phyloP scores from a whole-genome alignment of 768 basidiomycete genomes.

The Chalciporus piperatus region DNA sequence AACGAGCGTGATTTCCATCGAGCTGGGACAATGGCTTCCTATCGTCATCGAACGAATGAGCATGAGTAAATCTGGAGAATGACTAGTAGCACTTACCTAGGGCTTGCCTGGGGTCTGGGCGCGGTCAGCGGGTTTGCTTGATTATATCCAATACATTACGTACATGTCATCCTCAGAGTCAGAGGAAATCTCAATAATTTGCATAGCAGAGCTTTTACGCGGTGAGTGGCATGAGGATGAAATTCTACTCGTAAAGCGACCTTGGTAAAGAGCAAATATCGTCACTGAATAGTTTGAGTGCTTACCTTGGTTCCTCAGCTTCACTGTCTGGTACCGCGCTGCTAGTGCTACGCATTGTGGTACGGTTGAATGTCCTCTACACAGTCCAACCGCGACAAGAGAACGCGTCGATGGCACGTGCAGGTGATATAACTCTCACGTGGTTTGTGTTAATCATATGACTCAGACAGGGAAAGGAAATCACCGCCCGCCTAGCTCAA shows the following conservation, averaged over 20 bases:
- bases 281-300: neutral
- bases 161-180: constrained; percentile 40
- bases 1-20: neutral
- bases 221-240: neutral
- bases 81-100: constrained; percentile 14
- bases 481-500: constrained; percentile 58
- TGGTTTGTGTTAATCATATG: constrained; percentile 36
- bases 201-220: constrained; percentile 11
- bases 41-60: neutral
- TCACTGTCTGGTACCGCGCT: constrained; percentile 46
- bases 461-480: constrained; percentile 35
- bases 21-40: constrained; percentile 4
- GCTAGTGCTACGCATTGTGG: neutral
- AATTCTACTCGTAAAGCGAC: neutral
- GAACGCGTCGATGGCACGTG: constrained; percentile 17
- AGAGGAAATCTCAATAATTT: constrained; percentile 58
- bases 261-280: neutral
- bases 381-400: neutral
- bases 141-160: constrained; percentile 6
- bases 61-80: constrained; percentile 7
- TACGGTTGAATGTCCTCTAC: no score
- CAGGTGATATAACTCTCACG: constrained; percentile 14
- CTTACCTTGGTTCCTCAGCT: constrained; percentile 41
- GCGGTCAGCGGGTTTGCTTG: neutral
- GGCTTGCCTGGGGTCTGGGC: neutral